Evolutionary conservation across 1,284 basidiomycete genomes (phyloP).

Genomic region (Apiotrichum laibachii): DNA sequence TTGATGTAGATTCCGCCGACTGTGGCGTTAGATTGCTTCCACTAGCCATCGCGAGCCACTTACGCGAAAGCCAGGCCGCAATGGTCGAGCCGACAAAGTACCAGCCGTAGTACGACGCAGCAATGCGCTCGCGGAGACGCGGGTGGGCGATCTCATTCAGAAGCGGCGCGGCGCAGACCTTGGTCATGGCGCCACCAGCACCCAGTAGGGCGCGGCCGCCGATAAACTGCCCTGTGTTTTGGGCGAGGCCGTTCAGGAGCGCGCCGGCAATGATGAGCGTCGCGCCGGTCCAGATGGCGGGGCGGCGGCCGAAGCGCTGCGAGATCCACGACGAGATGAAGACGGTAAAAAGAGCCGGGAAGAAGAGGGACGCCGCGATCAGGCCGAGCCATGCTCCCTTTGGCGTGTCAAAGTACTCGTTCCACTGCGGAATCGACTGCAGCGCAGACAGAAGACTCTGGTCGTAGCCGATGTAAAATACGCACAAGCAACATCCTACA

Average conservation of each 20-base stretch:
- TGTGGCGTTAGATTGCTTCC: neutral
- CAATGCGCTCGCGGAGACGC: slow-evolving; percentile 18
- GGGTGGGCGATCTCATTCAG: slow-evolving; percentile 31
- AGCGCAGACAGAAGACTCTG: slow-evolving; percentile 22
- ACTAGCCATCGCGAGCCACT: neutral
- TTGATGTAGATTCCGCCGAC: slow-evolving; percentile 29
- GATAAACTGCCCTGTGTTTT: slow-evolving; percentile 20
- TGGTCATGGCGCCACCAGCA: slow-evolving; percentile 32
- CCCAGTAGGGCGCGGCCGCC: slow-evolving; percentile 29
- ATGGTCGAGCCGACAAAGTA: slow-evolving; percentile 28
- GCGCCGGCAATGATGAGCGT: slow-evolving; percentile 24
- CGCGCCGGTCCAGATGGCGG: slow-evolving; percentile 28
- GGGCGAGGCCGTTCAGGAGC: slow-evolving; percentile 22
- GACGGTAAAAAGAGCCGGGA: slow-evolving; percentile 28
- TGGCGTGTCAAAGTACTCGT: slow-evolving; percentile 30
- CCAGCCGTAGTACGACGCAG: slow-evolving; percentile 24
- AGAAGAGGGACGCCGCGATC: slow-evolving; percentile 27
- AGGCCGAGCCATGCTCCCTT: slow-evolving; percentile 28
- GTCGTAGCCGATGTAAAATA: slow-evolving; percentile 28
- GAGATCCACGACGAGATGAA: slow-evolving; percentile 28
- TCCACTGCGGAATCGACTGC: slow-evolving; percentile 27
- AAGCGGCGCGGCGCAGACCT: slow-evolving; percentile 25
- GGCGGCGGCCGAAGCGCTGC: slow-evolving; percentile 22
- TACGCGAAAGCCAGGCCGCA: slow-evolving; percentile 25
- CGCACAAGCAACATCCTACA: slow-evolving; percentile 18